Evolutionary conservation across 2,329 filamentous ascomycete species (phyloP), one percentile per base, ranked within the genome.

Genomic region (Fusarium aywerte): DNA sequence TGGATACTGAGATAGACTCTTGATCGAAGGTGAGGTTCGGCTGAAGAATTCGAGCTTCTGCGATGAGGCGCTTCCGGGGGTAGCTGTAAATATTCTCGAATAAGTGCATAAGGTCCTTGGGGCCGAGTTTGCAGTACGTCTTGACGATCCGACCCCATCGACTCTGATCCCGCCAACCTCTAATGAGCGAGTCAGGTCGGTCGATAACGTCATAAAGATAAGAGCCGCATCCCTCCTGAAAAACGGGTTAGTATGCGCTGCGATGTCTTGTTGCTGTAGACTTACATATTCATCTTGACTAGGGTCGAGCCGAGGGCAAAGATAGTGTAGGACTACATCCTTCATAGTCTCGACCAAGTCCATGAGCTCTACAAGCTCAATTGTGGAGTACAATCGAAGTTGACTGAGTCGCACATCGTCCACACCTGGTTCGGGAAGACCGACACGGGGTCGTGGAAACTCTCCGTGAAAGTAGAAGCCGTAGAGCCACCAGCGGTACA

Each of bases 401-500:
- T 81, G 79, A 40, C 78, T 81, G 27, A 76, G 77, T 42, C 82
- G 76, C 13, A 80, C 67, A 48, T 81, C 78, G 42, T 82, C 77
- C 10, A 78, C 78, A 25, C 73, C 76, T 12, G 79, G 77, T 59
- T 80, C 78, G 0, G 79, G 79, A 42, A 78, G 74, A 3, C 78
- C 78, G 38, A 75, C 55, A 10, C 77, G 76, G 5, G 79, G 79
- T 25, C 76, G 74, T 11, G 76, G 78, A 33, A 76, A 74, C 31
- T 80, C 79, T 12, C 80, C 80, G 44, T 87, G 84, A 59, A 86
- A 86, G 61, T 84, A 82, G 32, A 80, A 79, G 8, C 83, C 79
- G 63, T 84, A 87, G 5, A 85, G 77, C 84, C 84, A 86, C 84
- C 84, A 87, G 31, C 79, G 75, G 49, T 84, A 85, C 29, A 87